Evolutionary conservation across 2,329 filamentous ascomycete genomes (phyloP).

Genomic region (Berkeleyomyces rouxiae): DNA sequence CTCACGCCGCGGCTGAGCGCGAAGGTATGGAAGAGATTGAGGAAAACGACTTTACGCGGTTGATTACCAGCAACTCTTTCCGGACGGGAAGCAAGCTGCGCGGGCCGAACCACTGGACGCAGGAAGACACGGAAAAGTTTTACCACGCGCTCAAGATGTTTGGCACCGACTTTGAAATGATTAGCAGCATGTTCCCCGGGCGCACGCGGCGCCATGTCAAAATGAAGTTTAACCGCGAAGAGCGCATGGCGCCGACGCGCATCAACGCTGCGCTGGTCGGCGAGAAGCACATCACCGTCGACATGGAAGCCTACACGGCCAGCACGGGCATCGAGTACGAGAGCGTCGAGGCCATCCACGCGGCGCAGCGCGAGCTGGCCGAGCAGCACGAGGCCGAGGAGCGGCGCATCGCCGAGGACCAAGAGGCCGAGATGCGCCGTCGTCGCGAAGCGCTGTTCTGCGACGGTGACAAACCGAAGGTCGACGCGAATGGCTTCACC

Average conservation of each 20-base stretch:
- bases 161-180: slow-evolving; percentile 71
- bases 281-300: slow-evolving; percentile 38
- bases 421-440: slow-evolving; percentile 30
- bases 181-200: slow-evolving; percentile 56
- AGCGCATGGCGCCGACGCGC: slow-evolving; percentile 45
- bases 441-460: slow-evolving; percentile 34
- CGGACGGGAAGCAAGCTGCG: slow-evolving; percentile 42
- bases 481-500: neutral
- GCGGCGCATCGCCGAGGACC: slow-evolving; percentile 28
- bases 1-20: slow-evolving; percentile 36
- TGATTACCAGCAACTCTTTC: slow-evolving; percentile 53
- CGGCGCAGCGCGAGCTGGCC: slow-evolving; percentile 33
- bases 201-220: slow-evolving; percentile 61
- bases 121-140: slow-evolving; percentile 56
- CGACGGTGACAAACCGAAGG: slow-evolving; percentile 18
- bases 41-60: slow-evolving; percentile 61
- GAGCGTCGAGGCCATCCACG: slow-evolving; percentile 37
- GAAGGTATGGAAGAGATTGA: slow-evolving; percentile 47
- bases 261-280: slow-evolving; percentile 49
- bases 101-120: slow-evolving; percentile 51
- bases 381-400: slow-evolving; percentile 30
- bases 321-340: slow-evolving; percentile 37
- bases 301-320: slow-evolving; percentile 44
- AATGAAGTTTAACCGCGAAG: slow-evolving; percentile 68
- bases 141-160: slow-evolving; percentile 61